Conservation (phyloP, 2,329 filamentous ascomycete genomes). For the Fusarium caatingaense region DNA sequence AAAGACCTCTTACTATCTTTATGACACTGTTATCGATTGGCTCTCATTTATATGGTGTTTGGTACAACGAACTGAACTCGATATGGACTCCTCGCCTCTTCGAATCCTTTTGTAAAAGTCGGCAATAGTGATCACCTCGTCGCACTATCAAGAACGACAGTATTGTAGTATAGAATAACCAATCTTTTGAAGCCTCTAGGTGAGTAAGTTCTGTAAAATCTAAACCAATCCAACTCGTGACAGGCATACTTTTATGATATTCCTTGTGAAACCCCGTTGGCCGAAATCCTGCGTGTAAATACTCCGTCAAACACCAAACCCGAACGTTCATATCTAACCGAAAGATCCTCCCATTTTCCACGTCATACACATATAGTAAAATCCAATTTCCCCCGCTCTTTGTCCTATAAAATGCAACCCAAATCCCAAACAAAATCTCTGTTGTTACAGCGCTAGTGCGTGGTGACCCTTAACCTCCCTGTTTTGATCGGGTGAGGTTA, state of each 20-base stretch:
- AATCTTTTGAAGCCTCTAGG: background rate
- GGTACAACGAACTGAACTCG: background rate
- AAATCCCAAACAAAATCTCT: background rate
- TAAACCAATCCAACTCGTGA: background rate
- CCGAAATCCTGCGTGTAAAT: conserved; percentile 8
- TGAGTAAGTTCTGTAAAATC: background rate
- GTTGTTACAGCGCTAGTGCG: conserved; percentile 8
- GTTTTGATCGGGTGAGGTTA: conserved; percentile 22
- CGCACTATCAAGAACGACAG: background rate
- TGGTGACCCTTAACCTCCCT: conserved; percentile 21
- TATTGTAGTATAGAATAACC: background rate
- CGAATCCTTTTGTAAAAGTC: background rate
- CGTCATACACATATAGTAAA: conserved; percentile 25
- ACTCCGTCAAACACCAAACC: conserved; percentile 16
- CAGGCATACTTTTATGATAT: background rate
- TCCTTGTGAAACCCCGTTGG: background rate
- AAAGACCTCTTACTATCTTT: background rate
- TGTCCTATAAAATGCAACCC: conserved; percentile 19
- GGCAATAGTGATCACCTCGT: background rate
- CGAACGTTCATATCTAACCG: conserved; percentile 10
- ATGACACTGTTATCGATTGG: background rate
- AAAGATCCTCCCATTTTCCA: conserved; percentile 18
- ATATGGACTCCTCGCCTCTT: no score
- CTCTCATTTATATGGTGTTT: background rate
- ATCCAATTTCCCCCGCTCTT: conserved; percentile 3